These are phyloP conservation scores for Thelonectria rubi DNA, from an alignment of 2,329 filamentous ascomycete genomes.

Conservation along the genomic window DNA sequence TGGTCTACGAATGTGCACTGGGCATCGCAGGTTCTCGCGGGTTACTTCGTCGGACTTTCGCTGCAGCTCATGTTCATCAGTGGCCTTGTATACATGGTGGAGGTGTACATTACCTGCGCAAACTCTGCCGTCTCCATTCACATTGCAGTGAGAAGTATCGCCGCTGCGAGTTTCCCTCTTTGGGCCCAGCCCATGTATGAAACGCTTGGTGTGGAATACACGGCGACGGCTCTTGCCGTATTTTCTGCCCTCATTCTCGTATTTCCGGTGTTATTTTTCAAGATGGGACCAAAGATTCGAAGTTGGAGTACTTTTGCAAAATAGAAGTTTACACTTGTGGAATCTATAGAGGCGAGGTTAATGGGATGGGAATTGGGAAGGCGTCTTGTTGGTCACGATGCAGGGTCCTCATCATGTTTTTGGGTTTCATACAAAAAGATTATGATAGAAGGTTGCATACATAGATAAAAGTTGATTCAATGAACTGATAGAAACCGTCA, in stretches of 20 bases:
- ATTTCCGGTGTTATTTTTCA: constrained; percentile 12
- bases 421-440: no score
- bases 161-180: constrained; percentile 10
- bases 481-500: no score
- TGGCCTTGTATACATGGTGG: constrained; percentile 13
- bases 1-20: constrained; percentile 13
- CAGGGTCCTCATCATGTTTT: no score
- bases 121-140: constrained; percentile 15
- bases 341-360: not conserved
- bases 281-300: constrained; percentile 9
- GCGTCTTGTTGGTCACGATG: not conserved
- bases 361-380: not conserved
- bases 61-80: constrained; percentile 17
- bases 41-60: constrained; percentile 5
- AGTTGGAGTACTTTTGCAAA: constrained; percentile 15
- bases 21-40: constrained; percentile 7
- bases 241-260: constrained; percentile 3
- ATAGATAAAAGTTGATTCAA: no score
- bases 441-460: no score
- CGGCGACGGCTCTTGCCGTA: constrained; percentile 1
- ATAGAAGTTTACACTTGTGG: not conserved
- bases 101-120: constrained; percentile 12
- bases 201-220: constrained; percentile 8
- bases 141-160: constrained; percentile 8
- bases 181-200: constrained; percentile 18